Evolutionary conservation across 2,329 filamentous ascomycete species (phyloP).

Genomic region (Incumbomyces delicatus): DNA sequence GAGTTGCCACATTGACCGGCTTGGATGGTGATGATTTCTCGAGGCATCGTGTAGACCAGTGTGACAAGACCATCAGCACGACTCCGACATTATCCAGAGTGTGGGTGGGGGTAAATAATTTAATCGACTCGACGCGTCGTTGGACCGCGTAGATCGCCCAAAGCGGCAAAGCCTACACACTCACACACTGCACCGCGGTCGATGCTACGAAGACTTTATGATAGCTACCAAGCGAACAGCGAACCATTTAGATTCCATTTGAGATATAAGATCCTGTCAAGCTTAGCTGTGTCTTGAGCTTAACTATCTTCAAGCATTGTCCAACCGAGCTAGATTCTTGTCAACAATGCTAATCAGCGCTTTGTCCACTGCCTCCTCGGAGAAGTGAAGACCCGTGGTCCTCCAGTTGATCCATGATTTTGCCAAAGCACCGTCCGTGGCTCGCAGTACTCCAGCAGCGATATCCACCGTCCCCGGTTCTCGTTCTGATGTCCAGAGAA

Average conservation of each 20-base stretch:
- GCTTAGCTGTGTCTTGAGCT: neutral
- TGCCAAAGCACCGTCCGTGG: conserved; percentile 30
- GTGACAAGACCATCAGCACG: too few relatives aligned
- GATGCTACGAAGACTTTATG: too few relatives aligned
- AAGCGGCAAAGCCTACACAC: too few relatives aligned
- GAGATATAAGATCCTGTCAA: too few relatives aligned
- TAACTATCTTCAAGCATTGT: neutral
- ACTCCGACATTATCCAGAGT: too few relatives aligned
- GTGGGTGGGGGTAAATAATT: too few relatives aligned
- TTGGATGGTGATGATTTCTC: conserved; percentile 98
- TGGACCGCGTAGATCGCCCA: too few relatives aligned
- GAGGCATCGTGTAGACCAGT: conserved; percentile 18
- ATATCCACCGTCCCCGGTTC: conserved; percentile 32
- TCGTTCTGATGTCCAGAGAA: conserved; percentile 31
- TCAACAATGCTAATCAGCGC: neutral
- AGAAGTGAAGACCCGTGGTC: neutral
- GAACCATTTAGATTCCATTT: too few relatives aligned
- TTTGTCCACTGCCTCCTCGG: conserved; percentile 2
- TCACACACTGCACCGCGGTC: too few relatives aligned
- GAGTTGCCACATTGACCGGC: conserved; percentile 54
- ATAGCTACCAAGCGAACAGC: too few relatives aligned
- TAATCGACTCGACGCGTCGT: too few relatives aligned
- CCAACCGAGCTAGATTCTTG: neutral
- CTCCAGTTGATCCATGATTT: conserved; percentile 37
- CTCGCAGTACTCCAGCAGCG: conserved; percentile 32